Evolutionary conservation across 768 basidiomycete species (phyloP).

Genomic region (Mycena galericulata): DNA sequence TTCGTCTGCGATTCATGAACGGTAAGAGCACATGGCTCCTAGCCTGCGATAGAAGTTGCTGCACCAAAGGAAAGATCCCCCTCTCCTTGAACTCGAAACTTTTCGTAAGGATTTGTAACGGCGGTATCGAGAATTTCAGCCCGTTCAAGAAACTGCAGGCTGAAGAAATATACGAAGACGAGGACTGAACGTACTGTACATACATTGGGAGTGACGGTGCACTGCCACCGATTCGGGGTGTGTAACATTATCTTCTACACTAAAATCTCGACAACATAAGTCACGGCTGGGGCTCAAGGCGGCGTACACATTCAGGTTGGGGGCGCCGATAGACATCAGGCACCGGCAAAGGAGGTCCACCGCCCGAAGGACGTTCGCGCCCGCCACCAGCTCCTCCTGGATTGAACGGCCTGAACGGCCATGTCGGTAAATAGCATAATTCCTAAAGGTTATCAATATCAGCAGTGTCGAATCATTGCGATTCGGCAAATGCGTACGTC

Average conservation of each 20-base stretch:
- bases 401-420: slow-evolving; percentile 34
- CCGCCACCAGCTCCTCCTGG: background rate
- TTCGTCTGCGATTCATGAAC: background rate
- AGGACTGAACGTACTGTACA: too few species aligned
- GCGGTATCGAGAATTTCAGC: too few species aligned
- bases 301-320: slow-evolving; percentile 26
- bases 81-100: too few species aligned
- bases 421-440: slow-evolving; percentile 40
- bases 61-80: too few species aligned
- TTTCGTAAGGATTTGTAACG: too few species aligned
- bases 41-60: too few species aligned
- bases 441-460: slow-evolving; percentile 22
- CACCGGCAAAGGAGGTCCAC: background rate
- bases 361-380: background rate
- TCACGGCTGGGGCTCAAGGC: slow-evolving; percentile 7
- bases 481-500: slow-evolving; percentile 26
- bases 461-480: background rate
- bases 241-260: background rate
- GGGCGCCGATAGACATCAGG: slow-evolving; percentile 14
- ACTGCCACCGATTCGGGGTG: slow-evolving; percentile 11
- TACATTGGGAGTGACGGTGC: too few species aligned
- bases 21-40: background rate
- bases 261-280: background rate
- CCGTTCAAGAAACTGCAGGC: too few species aligned
- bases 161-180: too few species aligned